These are phyloP conservation scores for Piper betle DNA, from an alignment of 164 flowering plant genomes.

Conservation along the genomic window DNA sequence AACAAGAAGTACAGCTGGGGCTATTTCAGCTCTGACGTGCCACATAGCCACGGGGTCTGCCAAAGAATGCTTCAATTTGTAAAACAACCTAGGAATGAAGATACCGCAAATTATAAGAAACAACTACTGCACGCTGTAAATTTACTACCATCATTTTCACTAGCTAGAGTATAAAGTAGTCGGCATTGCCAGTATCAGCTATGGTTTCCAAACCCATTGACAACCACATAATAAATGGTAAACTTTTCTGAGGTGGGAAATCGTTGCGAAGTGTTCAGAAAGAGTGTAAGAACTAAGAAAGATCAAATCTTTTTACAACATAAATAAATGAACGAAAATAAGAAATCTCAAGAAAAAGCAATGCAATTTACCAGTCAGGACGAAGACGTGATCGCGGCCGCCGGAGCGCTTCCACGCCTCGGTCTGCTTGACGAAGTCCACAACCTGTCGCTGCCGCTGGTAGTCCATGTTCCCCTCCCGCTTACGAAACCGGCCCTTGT, in stretches of 20 bases:
- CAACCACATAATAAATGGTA: too few relatives aligned
- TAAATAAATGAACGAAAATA: too few relatives aligned
- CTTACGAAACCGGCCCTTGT: slow-evolving; percentile 59
- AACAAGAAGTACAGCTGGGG: slow-evolving; percentile 76
- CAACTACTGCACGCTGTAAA: too few relatives aligned
- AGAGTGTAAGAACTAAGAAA: too few relatives aligned
- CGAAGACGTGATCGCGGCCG: slow-evolving; percentile 88
- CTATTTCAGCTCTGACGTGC: slow-evolving; percentile 81
- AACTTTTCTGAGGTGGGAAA: too few relatives aligned
- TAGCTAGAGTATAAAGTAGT: too few relatives aligned
- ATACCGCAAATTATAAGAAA: slow-evolving; percentile 42
- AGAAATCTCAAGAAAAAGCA: not conserved
- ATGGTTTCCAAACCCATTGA: too few relatives aligned
- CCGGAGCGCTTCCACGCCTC: slow-evolving; percentile 81
- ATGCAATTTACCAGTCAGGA: slow-evolving; percentile 58
- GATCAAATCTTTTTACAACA: too few relatives aligned
- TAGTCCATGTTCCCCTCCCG: slow-evolving; percentile 72
- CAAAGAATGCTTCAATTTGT: slow-evolving; percentile 90
- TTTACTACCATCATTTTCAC: too few relatives aligned
- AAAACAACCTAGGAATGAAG: slow-evolving; percentile 76
- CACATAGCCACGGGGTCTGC: slow-evolving; percentile 99
- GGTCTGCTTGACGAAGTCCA: slow-evolving; percentile 43
- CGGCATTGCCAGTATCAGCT: too few relatives aligned
- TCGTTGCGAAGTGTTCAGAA: too few relatives aligned
- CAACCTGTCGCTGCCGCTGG: slow-evolving; percentile 61